phyloP scores from a whole-genome alignment of 2,329 filamentous ascomycete genomes.

The Leptographium procerum region DNA sequence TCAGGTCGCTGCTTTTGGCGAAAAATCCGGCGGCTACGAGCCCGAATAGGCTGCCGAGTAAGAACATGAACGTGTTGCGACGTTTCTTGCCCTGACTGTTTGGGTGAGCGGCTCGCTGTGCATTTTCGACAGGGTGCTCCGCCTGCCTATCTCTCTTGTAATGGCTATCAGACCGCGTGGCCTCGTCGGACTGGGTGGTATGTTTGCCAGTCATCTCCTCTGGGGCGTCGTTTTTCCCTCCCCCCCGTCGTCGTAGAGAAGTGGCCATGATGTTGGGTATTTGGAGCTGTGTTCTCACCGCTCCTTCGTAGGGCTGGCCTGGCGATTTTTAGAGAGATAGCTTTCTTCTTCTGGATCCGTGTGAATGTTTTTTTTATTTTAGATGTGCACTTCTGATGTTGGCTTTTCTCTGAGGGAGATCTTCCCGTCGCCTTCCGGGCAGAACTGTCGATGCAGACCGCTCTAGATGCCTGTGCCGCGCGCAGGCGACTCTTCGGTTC shows the following conservation, averaged over 20 bases:
- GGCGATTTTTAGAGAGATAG: not conserved
- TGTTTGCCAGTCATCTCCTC: not conserved
- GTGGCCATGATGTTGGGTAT: not conserved
- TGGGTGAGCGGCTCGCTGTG: not conserved
- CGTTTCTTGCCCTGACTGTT: conserved; percentile 44
- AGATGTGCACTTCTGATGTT: not conserved
- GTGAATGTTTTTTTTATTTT: not conserved
- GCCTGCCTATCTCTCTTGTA: too few relatives aligned
- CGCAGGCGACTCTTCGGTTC: not conserved
- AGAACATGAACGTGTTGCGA: conserved; percentile 71
- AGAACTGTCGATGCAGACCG: not conserved
- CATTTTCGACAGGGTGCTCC: not conserved
- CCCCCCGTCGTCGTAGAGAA: not conserved
- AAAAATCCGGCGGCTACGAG: conserved; percentile 84
- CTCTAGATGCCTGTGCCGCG: not conserved
- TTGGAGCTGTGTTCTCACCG: not conserved
- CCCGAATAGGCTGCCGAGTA: conserved; percentile 80
- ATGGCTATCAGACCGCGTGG: not conserved
- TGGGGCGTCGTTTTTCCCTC: not conserved
- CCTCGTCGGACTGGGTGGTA: not conserved
- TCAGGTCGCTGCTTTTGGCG: conserved; percentile 77
- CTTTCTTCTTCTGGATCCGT: too few relatives aligned
- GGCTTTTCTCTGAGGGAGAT: not conserved
- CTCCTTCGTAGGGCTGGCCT: not conserved
- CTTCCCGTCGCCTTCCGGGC: not conserved